These are phyloP conservation scores for Alliaria petiolata DNA, from an alignment of 345 rosid species.

Conservation along the genomic window DNA sequence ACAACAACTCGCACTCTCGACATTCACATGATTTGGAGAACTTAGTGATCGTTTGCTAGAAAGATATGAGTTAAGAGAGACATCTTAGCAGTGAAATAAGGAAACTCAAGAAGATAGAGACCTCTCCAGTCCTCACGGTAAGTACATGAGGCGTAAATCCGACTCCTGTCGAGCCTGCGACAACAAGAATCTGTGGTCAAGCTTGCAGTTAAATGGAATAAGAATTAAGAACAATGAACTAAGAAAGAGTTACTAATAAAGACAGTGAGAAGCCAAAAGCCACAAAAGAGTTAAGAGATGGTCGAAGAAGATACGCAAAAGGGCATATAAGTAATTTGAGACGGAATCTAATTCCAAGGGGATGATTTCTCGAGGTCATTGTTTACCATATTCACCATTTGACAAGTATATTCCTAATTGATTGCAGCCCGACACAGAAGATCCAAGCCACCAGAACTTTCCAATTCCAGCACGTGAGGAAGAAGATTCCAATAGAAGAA, in stretches of 20 bases:
- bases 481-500: constrained; percentile 11
- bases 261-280: background rate
- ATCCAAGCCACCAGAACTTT: constrained; percentile 2
- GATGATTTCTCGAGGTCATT: background rate
- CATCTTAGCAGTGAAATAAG: background rate
- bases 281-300: background rate
- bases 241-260: background rate
- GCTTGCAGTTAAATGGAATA: background rate
- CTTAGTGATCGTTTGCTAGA: background rate
- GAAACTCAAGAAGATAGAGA: constrained; percentile 9
- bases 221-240: background rate
- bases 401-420: constrained; percentile 20
- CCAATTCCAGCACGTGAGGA: constrained; percentile 17
- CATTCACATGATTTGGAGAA: background rate
- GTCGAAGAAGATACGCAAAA: background rate
- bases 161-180: constrained; percentile 49
- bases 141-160: constrained; percentile 80
- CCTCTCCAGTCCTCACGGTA: constrained; percentile 71
- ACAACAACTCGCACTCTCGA: background rate
- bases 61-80: background rate
- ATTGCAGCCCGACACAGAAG: constrained; percentile 21
- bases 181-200: background rate
- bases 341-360: background rate
- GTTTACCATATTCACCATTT: constrained; percentile 17
- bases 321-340: constrained; percentile 3